These are phyloP conservation scores for Cicer cuneatum DNA, from an alignment of 306 rosid genomes.

Conservation along the genomic window DNA sequence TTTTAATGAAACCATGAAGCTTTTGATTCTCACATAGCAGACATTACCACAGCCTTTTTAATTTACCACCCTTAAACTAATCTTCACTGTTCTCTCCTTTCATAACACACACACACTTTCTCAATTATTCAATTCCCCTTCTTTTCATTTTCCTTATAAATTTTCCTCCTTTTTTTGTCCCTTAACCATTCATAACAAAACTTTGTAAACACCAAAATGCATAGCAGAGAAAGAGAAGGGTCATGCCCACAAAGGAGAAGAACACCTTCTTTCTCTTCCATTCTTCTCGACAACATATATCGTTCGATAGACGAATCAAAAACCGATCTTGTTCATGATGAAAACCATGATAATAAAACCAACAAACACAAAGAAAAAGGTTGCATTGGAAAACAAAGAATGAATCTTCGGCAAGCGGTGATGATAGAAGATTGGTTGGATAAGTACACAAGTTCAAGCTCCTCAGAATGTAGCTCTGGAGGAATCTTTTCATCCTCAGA, in stretches of 20 bases:
- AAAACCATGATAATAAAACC: conserved; percentile 20
- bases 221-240: conserved; percentile 35
- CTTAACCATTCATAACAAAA: not conserved
- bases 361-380: conserved; percentile 4
- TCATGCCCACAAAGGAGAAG: conserved; percentile 64
- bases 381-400: conserved; percentile 38
- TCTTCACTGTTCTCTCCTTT: conserved; percentile 27
- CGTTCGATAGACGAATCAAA: conserved; percentile 69
- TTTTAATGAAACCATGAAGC: conserved; percentile 53
- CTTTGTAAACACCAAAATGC: conserved; percentile 32
- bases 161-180: not conserved
- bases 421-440: conserved; percentile 71
- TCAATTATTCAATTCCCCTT: not conserved
- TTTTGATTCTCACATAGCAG: conserved; percentile 58
- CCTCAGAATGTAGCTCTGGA: conserved; percentile 61
- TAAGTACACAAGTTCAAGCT: conserved; percentile 58
- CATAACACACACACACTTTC: not conserved
- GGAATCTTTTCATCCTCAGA: conserved; percentile 66
- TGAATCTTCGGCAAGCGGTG: conserved; percentile 36
- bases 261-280: conserved; percentile 78
- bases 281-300: conserved; percentile 63
- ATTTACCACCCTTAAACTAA: conserved; percentile 42
- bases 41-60: conserved; percentile 66
- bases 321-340: conserved; percentile 46
- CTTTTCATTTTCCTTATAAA: conserved; percentile 30